Conservation (phyloP, 139 green algal genomes). For the Bryopsis sp. region DNA sequence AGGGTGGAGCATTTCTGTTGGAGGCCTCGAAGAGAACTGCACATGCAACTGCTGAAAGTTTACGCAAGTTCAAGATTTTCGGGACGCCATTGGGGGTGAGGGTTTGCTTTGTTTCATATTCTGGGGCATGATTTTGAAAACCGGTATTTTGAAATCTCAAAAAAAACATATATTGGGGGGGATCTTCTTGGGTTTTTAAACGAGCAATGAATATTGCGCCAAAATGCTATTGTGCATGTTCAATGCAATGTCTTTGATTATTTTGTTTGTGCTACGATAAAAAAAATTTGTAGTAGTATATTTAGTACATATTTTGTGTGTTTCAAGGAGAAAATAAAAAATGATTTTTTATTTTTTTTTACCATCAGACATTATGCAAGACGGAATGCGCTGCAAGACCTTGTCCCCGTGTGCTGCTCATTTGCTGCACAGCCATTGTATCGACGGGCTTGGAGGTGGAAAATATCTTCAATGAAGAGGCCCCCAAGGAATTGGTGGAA, state of each 20-base stretch:
- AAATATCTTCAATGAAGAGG: slow-evolving; percentile 8
- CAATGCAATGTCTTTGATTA: too few relatives aligned
- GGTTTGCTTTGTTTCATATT: too few relatives aligned
- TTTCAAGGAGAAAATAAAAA: too few relatives aligned
- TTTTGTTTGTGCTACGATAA: too few relatives aligned
- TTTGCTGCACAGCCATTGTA: slow-evolving; percentile 8
- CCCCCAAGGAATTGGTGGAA: not conserved
- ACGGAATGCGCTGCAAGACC: not conserved
- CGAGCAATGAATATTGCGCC: too few relatives aligned
- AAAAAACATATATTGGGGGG: too few relatives aligned
- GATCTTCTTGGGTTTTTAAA: too few relatives aligned
- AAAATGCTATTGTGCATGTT: too few relatives aligned
- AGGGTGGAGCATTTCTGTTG: not conserved
- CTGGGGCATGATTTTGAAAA: too few relatives aligned
- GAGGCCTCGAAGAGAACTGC: slow-evolving; percentile 3
- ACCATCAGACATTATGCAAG: not conserved
- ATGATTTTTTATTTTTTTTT: not conserved
- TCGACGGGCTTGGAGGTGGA: not conserved
- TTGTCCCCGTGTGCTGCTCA: slow-evolving; percentile 2
- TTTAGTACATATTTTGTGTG: too few relatives aligned
- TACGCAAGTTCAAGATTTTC: not conserved
- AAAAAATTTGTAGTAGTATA: too few relatives aligned
- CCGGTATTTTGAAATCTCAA: too few relatives aligned
- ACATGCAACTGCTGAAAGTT: slow-evolving; percentile 4
- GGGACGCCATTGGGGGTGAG: not conserved